Conservation (phyloP, 2,329 filamentous ascomycete genomes). For the Epichloe coenophiala region DNA sequence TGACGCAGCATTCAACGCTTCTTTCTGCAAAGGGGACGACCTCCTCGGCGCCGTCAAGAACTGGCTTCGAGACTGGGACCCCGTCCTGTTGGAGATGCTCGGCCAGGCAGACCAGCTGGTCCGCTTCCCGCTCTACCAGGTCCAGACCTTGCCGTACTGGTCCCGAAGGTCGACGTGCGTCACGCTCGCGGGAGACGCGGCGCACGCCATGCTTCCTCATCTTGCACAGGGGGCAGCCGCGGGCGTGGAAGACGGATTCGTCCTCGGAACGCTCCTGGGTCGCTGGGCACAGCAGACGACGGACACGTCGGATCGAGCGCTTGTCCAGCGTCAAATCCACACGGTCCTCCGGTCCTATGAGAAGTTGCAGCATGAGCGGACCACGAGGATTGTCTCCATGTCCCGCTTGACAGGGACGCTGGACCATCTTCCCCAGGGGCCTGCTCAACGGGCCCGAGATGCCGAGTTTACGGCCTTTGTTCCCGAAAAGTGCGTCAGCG, state of each 20-base stretch:
- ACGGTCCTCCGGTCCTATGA: conserved; percentile 3
- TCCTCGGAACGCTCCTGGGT: conserved; percentile 16
- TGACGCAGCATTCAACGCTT: conserved; percentile 3
- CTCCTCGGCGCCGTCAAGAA: neutral
- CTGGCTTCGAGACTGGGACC: conserved; percentile 4
- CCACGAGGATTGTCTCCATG: conserved; percentile 1
- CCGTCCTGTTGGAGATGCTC: conserved; percentile 4
- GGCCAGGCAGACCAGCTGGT: conserved; percentile 1
- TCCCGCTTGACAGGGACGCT: conserved; percentile 3
- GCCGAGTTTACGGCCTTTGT: conserved; percentile 2
- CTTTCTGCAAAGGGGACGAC: neutral
- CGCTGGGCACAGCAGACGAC: neutral
- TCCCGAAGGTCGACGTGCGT: conserved; percentile 2
- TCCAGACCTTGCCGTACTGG: conserved; percentile 5
- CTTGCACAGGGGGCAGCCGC: conserved; percentile 15
- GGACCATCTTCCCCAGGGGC: conserved; percentile 4
- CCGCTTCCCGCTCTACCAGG: conserved; percentile 5
- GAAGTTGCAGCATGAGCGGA: conserved; percentile 4
- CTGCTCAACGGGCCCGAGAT: conserved; percentile 5
- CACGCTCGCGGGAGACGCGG: conserved; percentile 9
- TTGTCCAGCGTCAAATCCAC: neutral
- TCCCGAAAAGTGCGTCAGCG: conserved; percentile 4
- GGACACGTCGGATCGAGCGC: neutral
- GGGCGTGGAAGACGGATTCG: conserved; percentile 13
- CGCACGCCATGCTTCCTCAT: conserved; percentile 12